A percentile compares a stretch with the other conserved stretches of the same genome.
These are phyloP conservation scores for Rhodomyrtus psidioides DNA, from an alignment of 441 rosid species.

Conservation along the genomic window DNA sequence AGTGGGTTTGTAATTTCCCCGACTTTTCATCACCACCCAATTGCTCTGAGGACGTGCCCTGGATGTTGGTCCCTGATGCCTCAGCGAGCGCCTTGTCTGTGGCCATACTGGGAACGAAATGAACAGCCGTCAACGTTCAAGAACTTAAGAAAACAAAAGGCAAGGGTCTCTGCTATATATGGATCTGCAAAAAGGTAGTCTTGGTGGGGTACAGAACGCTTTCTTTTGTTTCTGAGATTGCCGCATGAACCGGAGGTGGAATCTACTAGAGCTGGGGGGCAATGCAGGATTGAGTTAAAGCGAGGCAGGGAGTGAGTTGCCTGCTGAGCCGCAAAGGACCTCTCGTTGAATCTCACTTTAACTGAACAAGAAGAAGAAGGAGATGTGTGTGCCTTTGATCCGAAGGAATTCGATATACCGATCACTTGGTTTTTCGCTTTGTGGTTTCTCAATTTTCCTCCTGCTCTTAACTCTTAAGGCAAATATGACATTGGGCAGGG, in stretches of 20 bases:
- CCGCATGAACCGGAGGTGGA: neutral
- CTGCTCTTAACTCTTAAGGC: neutral
- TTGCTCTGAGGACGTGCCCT: slow-evolving; percentile 1
- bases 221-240: neutral
- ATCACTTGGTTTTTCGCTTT: neutral
- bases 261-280: neutral
- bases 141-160: neutral
- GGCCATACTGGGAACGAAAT: slow-evolving; percentile 16
- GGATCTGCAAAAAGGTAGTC: neutral
- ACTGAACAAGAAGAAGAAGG: neutral
- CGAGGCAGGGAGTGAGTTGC: neutral
- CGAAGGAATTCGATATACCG: neutral
- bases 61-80: slow-evolving; percentile 5
- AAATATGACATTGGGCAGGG: neutral
- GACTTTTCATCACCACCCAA: neutral
- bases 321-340: neutral
- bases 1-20: slow-evolving; percentile 6
- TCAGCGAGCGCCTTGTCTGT: slow-evolving; percentile 17
- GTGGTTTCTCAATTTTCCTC: neutral
- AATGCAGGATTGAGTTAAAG: neutral
- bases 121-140: neutral
- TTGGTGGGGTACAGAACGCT: neutral
- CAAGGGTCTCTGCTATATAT: neutral
- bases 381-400: neutral
- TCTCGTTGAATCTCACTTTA: neutral